A percentile compares a stretch with the other conserved stretches of the same genome.
Evolutionary conservation across 768 basidiomycete genomes (phyloP).

Genomic region (Mycena rebaudengoi): DNA sequence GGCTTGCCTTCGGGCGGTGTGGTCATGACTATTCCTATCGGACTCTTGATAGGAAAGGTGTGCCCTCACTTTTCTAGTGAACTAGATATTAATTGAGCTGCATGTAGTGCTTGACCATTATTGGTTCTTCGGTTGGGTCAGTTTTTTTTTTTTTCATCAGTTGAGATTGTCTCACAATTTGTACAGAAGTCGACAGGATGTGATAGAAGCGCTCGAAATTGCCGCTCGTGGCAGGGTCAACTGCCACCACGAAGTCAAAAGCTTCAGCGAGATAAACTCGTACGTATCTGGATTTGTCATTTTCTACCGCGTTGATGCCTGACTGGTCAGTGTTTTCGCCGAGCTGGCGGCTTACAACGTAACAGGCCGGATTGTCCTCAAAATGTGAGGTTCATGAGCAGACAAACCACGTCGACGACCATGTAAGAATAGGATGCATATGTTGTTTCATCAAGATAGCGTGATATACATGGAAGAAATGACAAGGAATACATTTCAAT

Average conservation of each 20-base stretch:
- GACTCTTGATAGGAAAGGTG: constrained; percentile 46
- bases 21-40: constrained; percentile 61
- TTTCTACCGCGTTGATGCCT: too few species aligned
- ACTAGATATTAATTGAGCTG: background rate
- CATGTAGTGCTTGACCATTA: constrained; percentile 18
- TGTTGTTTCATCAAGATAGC: too few species aligned
- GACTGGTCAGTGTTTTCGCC: background rate
- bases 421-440: too few species aligned
- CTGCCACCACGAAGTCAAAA: constrained; percentile 56
- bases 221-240: constrained; percentile 76
- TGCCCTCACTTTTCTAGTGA: background rate
- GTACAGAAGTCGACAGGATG: constrained; percentile 77
- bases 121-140: constrained; percentile 48
- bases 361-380: constrained; percentile 7
- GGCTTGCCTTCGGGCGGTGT: constrained; percentile 64
- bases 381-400: background rate
- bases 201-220: constrained; percentile 78
- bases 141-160: background rate
- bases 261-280: constrained; percentile 60
- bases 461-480: too few species aligned
- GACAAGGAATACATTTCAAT: too few species aligned
- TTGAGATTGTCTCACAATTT: constrained; percentile 7
- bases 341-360: constrained; percentile 6
- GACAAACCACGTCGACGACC: too few species aligned
- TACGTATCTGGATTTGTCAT: constrained; percentile 40